phyloP scores from a whole-genome alignment of 768 basidiomycete genomes.

The Leucosporidium yakuticum region DNA sequence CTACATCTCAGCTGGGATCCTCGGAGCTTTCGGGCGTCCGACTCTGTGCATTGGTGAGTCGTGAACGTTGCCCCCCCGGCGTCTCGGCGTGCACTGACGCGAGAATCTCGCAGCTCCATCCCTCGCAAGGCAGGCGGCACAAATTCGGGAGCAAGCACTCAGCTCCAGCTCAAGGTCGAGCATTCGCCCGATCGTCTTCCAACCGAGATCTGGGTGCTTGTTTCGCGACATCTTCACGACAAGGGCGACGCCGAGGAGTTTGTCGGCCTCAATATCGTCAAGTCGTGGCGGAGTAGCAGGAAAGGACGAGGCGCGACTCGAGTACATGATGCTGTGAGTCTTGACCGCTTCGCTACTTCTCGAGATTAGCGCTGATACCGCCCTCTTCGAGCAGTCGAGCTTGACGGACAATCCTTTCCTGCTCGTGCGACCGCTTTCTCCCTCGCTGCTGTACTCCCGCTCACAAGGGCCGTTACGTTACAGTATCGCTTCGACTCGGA shows the following conservation, averaged over 20 bases:
- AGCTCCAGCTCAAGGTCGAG: neutral
- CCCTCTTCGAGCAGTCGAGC: conserved; percentile 6
- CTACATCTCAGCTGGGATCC: conserved; percentile 88
- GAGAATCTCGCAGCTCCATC: neutral
- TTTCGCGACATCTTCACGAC: conserved; percentile 66
- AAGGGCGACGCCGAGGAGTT: conserved; percentile 60
- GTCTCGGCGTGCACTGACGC: neutral
- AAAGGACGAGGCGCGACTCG: too few relatives aligned
- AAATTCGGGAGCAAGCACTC: neutral
- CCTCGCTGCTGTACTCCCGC: neutral
- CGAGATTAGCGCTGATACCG: neutral
- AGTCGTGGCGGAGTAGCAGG: accelerated
- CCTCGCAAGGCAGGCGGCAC: neutral
- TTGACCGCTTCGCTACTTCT: too few relatives aligned
- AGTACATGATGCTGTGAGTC: conserved; percentile 9
- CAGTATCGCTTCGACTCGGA: conserved; percentile 40
- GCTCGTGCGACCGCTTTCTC: conserved; percentile 6
- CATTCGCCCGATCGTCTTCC: accelerated
- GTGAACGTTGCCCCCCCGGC: neutral
- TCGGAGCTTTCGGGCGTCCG: conserved; percentile 46
- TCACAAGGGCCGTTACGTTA: neutral
- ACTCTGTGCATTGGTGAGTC: conserved; percentile 18
- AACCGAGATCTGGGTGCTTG: conserved; percentile 67
- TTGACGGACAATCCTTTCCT: conserved; percentile 13
- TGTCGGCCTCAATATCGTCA: conserved; percentile 52